Percentiles rank a stretch among this genome's conserved stretches.
These are phyloP conservation scores for Skeletonema costatum DNA, from an alignment of 108 stramenopile species.

Conservation along the genomic window DNA sequence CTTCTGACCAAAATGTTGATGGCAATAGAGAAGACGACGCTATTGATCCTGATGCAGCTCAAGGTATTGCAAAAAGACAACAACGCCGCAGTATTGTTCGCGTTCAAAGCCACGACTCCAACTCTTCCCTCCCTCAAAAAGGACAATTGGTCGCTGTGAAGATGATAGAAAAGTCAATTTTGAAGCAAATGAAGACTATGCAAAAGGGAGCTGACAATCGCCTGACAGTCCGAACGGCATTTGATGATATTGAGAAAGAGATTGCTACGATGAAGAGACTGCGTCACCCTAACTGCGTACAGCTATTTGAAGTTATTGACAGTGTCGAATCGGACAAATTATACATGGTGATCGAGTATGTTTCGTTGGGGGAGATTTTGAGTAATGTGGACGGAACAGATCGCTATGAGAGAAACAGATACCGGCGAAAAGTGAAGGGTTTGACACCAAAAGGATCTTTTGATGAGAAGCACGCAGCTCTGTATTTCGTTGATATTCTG, in stretches of 20 bases:
- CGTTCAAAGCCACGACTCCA: conserved; percentile 11
- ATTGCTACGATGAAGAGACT: conserved; percentile 91
- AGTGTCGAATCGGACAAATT: conserved; percentile 77
- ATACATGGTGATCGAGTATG: conserved; percentile 91
- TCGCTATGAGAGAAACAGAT: conserved; percentile 45
- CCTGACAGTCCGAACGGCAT: conserved; percentile 70
- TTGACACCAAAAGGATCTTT: conserved; percentile 68
- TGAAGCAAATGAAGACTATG: conserved; percentile 83
- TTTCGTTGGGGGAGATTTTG: conserved; percentile 87
- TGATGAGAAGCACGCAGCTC: conserved; percentile 70
- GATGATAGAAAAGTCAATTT: conserved; percentile 74
- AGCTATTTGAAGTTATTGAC: conserved; percentile 84
- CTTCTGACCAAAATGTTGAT: background rate
- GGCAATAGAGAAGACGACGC: background rate
- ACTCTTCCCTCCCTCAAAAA: conserved; percentile 10
- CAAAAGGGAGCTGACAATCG: conserved; percentile 38
- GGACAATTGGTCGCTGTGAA: conserved; percentile 86
- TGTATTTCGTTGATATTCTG: conserved; percentile 87
- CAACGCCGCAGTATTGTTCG: conserved; percentile 29
- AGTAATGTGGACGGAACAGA: conserved; percentile 76
- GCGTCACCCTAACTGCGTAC: conserved; percentile 84
- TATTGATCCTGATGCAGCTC: background rate
- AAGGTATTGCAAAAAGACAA: background rate
- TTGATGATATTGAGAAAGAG: conserved; percentile 84
- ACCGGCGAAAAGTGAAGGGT: conserved; percentile 42